phyloP scores from a whole-genome alignment of 139 green algal species.

The Asterochloris sp. region DNA sequence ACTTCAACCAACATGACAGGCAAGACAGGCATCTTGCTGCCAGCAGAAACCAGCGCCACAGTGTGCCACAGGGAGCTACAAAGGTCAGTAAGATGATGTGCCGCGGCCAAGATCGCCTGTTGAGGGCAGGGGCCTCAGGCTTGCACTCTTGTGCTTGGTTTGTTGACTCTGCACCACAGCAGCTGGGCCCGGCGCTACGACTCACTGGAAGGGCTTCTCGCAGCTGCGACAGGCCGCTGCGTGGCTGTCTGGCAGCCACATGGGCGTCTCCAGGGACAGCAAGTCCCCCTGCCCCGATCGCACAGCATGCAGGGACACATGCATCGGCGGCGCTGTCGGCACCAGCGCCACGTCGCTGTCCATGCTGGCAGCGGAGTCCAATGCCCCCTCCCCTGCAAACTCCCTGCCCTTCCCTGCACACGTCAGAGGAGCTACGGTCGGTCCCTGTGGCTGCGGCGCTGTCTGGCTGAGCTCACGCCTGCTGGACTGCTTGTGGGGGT shows the following conservation, averaged over 20 bases:
- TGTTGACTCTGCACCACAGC: background rate
- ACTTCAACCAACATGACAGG: too few relatives aligned
- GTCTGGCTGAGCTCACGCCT: too few relatives aligned
- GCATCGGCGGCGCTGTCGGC: conserved; percentile 21
- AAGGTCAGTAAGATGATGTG: too few relatives aligned
- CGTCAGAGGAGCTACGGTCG: too few relatives aligned
- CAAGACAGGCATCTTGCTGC: too few relatives aligned
- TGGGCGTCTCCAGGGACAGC: conserved; percentile 61
- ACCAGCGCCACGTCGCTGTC: conserved; percentile 19
- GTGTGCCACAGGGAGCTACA: too few relatives aligned
- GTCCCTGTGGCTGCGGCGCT: too few relatives aligned
- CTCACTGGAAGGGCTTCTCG: conserved; percentile 51
- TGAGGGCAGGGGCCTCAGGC: too few relatives aligned
- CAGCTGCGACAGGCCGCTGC: conserved; percentile 45
- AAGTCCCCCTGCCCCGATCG: conserved; percentile 33
- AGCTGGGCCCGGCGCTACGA: background rate
- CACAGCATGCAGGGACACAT: conserved; percentile 22
- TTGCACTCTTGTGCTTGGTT: background rate
- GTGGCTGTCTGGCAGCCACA: conserved; percentile 72
- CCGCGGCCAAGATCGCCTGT: too few relatives aligned
- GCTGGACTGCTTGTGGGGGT: too few relatives aligned
- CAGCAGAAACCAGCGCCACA: too few relatives aligned
- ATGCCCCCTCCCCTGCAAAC: background rate
- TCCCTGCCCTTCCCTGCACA: background rate
- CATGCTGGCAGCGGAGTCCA: too few relatives aligned